Evolutionary conservation across 176 grass and related monocot species (phyloP).

Genomic region (Aegilops longissima): DNA sequence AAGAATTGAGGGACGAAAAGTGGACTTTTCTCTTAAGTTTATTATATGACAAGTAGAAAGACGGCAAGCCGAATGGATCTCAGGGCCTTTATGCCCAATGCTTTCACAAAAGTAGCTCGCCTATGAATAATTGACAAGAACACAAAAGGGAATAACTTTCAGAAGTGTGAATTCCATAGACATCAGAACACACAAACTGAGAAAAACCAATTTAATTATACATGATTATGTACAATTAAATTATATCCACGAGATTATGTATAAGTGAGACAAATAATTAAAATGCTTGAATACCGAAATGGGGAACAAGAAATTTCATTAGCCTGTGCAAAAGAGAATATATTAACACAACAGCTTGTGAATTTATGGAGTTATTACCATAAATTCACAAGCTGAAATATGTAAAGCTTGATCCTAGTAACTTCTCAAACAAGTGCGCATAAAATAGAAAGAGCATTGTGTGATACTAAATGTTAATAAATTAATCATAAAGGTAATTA

Average conservation of each 20-base stretch:
- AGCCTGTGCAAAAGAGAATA: background rate
- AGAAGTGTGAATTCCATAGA: background rate
- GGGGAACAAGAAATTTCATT: background rate
- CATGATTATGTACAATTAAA: background rate
- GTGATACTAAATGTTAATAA: background rate
- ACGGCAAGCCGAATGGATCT: background rate
- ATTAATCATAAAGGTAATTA: conserved; percentile 33
- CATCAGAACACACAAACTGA: background rate
- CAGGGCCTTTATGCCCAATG: background rate
- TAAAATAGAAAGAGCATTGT: background rate
- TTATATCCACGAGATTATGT: background rate
- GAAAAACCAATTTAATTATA: background rate
- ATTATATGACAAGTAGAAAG: background rate
- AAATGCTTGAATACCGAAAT: background rate
- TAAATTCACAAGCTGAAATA: too few relatives aligned
- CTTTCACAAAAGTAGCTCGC: background rate
- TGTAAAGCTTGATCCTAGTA: too few relatives aligned
- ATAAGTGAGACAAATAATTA: conserved; percentile 6
- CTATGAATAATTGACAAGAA: conserved; percentile 22
- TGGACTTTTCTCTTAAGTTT: too few relatives aligned
- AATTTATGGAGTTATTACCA: background rate
- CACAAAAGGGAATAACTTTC: background rate
- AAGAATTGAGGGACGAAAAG: too few relatives aligned
- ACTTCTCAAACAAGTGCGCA: background rate
- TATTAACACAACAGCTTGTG: background rate